Evolutionary conservation across 2,329 filamentous ascomycete species (phyloP).

Genomic region (Calonectria multiphialidica): DNA sequence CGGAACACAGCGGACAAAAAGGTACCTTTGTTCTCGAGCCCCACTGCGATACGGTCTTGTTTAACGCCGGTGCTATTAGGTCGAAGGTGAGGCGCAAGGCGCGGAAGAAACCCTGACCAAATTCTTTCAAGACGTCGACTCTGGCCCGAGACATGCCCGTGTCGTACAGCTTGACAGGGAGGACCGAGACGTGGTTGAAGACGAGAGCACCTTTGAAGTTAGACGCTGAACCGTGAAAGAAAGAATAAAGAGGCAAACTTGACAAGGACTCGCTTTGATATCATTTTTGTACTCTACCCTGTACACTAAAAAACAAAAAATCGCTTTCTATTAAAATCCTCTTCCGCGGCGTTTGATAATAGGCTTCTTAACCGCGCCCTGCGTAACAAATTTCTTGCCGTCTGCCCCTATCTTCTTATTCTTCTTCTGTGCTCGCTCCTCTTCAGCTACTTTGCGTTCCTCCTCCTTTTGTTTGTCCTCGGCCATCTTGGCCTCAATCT

Average conservation of each 20-base stretch:
- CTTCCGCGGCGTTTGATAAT: constrained; percentile 67
- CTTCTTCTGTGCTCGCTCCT: constrained; percentile 57
- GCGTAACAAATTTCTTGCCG: constrained; percentile 70
- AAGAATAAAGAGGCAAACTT: background rate
- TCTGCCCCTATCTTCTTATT: constrained; percentile 54
- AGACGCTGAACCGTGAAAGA: constrained; percentile 52
- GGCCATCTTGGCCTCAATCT: constrained; percentile 93
- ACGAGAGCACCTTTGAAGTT: constrained; percentile 76
- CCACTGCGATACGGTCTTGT: background rate
- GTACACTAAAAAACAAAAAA: background rate
- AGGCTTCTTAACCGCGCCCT: constrained; percentile 72
- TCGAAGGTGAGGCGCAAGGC: constrained; percentile 91
- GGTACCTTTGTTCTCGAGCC: constrained; percentile 46
- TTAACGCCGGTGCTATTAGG: constrained; percentile 64
- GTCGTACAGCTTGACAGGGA: constrained; percentile 82
- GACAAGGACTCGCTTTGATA: constrained; percentile 1
- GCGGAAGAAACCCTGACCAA: constrained; percentile 72
- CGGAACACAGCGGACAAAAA: constrained; percentile 69
- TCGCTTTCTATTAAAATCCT: constrained; percentile 58
- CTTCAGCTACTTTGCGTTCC: constrained; percentile 64
- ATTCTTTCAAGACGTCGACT: constrained; percentile 80
- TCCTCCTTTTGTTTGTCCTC: constrained; percentile 81
- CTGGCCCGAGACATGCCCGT: constrained; percentile 78
- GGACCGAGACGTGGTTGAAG: constrained; percentile 73
- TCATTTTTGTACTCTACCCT: constrained; percentile 14